A percentile compares a stretch with the other conserved stretches of the same genome.
Conservation (phyloP, 2,329 filamentous ascomycete genomes). For the Apiospora phragmitis region DNA sequence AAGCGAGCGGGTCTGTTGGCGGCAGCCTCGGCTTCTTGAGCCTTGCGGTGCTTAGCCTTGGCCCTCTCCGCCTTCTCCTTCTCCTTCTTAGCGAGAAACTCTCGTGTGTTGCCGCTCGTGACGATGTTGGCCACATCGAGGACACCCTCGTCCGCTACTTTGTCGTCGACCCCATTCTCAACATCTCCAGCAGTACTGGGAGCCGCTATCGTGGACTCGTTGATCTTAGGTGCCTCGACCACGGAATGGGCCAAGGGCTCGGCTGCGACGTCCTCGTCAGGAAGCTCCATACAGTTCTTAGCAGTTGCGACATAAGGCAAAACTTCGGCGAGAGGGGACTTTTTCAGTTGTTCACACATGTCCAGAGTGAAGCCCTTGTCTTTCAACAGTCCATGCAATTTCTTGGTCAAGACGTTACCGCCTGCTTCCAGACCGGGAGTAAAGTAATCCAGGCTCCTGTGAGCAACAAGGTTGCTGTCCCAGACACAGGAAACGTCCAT, state of each 20-base stretch:
- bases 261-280: conserved; percentile 34
- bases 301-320: conserved; percentile 54
- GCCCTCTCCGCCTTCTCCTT: conserved; percentile 72
- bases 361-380: conserved; percentile 60
- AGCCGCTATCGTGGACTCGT: conserved; percentile 30
- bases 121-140: conserved; percentile 85
- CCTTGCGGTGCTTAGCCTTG: conserved; percentile 61
- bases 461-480: conserved; percentile 75
- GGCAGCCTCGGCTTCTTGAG: conserved; percentile 49
- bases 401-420: conserved; percentile 82
- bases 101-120: conserved; percentile 76
- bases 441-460: conserved; percentile 57
- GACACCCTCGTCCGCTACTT: conserved; percentile 65
- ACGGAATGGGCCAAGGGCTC: conserved; percentile 30
- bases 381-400: conserved; percentile 67
- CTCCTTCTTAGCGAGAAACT: conserved; percentile 81
- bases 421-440: conserved; percentile 60
- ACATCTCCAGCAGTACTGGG: conserved; percentile 31
- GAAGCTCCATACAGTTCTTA: conserved; percentile 50
- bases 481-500: conserved; percentile 89
- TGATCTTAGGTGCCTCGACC: conserved; percentile 36
- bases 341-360: conserved; percentile 72
- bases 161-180: conserved; percentile 37
- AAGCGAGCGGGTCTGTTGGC: conserved; percentile 59
- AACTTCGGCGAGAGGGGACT: conserved; percentile 66